A percentile compares a stretch with the other conserved stretches of the same genome.
These are phyloP conservation scores for Trypanosoma avium DNA, from an alignment of 208 protist genomes.

Conservation along the genomic window DNA sequence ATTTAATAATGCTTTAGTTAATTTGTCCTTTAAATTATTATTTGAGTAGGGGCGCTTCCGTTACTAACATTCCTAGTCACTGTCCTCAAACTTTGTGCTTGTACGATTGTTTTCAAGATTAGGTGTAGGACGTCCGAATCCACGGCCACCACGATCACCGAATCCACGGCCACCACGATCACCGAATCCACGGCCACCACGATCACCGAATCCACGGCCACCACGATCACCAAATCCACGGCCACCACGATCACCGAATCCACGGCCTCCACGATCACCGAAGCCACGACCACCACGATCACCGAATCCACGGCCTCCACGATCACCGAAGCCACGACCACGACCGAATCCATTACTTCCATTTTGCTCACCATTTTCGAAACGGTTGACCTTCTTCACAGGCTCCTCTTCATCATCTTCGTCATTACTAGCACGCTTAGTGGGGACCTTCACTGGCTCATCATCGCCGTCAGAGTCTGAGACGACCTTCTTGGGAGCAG, in stretches of 20 bases:
- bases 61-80: constrained; percentile 64
- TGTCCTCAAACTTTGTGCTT: constrained; percentile 69
- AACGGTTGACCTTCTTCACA: constrained; percentile 25
- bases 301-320: constrained; percentile 22
- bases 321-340: constrained; percentile 23
- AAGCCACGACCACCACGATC: constrained; percentile 24
- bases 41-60: neutral
- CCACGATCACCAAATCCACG: constrained; percentile 34
- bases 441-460: constrained; percentile 42
- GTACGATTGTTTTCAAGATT: constrained; percentile 50
- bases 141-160: constrained; percentile 41
- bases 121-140: constrained; percentile 57
- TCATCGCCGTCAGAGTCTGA: constrained; percentile 47
- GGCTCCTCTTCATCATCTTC: constrained; percentile 34
- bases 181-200: constrained; percentile 31
- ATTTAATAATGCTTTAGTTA: neutral
- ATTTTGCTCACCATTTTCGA: constrained; percentile 20
- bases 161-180: constrained; percentile 26
- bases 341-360: constrained; percentile 19
- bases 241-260: constrained; percentile 20
- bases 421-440: constrained; percentile 1
- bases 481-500: constrained; percentile 44
- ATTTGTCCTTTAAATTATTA: constrained; percentile 3
- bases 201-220: constrained; percentile 19
- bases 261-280: constrained; percentile 27